A percentile compares a stretch with the other conserved stretches of the same genome.
Evolutionary conservation across 2,329 filamentous ascomycete species (phyloP).

Genomic region (Ophiostoma triangulosporum): DNA sequence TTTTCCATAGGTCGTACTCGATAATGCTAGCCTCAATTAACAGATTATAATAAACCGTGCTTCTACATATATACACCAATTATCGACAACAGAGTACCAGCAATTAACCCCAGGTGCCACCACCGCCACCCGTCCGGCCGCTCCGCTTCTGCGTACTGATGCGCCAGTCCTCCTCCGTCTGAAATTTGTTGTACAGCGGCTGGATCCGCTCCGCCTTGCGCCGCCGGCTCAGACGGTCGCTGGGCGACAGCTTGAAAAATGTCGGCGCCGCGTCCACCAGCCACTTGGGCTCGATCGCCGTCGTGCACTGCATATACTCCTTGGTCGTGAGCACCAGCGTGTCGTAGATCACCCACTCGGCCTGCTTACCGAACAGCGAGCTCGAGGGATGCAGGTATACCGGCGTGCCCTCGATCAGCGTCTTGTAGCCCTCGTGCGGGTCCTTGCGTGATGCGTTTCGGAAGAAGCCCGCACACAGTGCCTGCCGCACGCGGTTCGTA

Average conservation of each 20-base stretch:
- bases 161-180: constrained; percentile 88
- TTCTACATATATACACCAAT: neutral
- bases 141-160: constrained; percentile 75
- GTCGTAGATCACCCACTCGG: constrained; percentile 93
- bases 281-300: constrained; percentile 84
- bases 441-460: constrained; percentile 90
- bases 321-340: constrained; percentile 83
- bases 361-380: constrained; percentile 86
- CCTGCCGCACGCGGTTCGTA: constrained; percentile 75
- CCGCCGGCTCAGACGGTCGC: constrained; percentile 73
- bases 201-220: constrained; percentile 92
- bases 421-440: constrained; percentile 94
- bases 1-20: too few species aligned
- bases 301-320: constrained; percentile 96
- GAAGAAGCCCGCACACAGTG: constrained; percentile 90
- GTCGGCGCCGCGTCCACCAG: constrained; percentile 94
- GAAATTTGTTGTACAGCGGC: constrained; percentile 86
- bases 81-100: neutral
- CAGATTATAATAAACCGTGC: neutral
- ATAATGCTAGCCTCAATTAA: neutral
- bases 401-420: constrained; percentile 83
- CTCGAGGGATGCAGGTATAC: constrained; percentile 90
- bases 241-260: constrained; percentile 94
- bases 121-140: constrained; percentile 68
- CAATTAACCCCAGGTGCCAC: constrained; percentile 77